phyloP scores from a whole-genome alignment of 2,329 filamentous ascomycete species.

The Claviceps digitariae region DNA sequence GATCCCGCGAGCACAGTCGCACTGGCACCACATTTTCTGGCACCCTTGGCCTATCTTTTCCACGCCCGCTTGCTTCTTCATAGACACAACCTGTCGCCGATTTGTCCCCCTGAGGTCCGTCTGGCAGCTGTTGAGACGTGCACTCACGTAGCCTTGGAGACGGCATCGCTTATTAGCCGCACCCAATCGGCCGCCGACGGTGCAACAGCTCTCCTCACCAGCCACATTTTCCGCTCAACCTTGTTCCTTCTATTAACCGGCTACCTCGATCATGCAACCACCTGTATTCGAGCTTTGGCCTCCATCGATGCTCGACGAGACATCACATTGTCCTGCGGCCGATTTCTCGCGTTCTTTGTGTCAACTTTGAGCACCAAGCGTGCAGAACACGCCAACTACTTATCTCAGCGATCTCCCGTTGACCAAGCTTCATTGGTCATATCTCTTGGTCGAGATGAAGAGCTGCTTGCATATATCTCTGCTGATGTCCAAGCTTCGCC shows the following conservation, averaged over 20 bases:
- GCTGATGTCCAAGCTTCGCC: constrained; percentile 73
- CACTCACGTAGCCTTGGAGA: constrained; percentile 61
- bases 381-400: constrained; percentile 28
- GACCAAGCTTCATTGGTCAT: constrained; percentile 19
- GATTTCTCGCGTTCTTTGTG: constrained; percentile 71
- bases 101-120: constrained; percentile 52
- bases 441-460: constrained; percentile 52
- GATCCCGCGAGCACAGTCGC: constrained; percentile 51
- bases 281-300: constrained; percentile 58
- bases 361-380: constrained; percentile 46
- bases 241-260: constrained; percentile 66
- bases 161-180: constrained; percentile 60
- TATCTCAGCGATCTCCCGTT: constrained; percentile 20
- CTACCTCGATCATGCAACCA: constrained; percentile 57
- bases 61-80: constrained; percentile 76
- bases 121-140: constrained; percentile 65
- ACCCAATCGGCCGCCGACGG: constrained; percentile 48
- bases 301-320: constrained; percentile 59
- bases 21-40: constrained; percentile 61
- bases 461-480: constrained; percentile 74
- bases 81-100: constrained; percentile 72
- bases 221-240: constrained; percentile 77
- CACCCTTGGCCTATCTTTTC: constrained; percentile 65
- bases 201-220: constrained; percentile 62
- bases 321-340: constrained; percentile 65